phyloP scores from a whole-genome alignment of 768 basidiomycete species.

The Pleurotus eryngii region DNA sequence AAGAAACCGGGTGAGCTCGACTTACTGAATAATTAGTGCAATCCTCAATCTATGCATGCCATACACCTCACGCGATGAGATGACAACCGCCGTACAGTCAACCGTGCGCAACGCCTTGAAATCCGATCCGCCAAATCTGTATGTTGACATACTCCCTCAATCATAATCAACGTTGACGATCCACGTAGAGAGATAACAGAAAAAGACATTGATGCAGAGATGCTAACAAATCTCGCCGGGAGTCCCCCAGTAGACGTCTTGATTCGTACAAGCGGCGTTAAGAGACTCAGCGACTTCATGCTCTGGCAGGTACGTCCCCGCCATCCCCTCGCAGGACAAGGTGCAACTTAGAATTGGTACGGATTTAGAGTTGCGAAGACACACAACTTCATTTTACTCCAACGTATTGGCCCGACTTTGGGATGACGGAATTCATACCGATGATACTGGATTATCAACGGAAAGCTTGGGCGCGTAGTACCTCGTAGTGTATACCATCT shows the following conservation, averaged over 20 bases:
- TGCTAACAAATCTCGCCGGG: constrained; percentile 61
- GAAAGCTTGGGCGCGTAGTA: constrained; percentile 50
- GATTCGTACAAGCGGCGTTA: constrained; percentile 88
- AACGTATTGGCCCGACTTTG: constrained; percentile 92
- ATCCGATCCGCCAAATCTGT: constrained; percentile 1
- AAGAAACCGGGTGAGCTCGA: neutral
- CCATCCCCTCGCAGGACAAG: neutral
- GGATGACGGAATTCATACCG: constrained; percentile 80
- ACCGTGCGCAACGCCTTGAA: constrained; percentile 41
- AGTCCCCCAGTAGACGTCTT: constrained; percentile 87
- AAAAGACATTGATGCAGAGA: constrained; percentile 58
- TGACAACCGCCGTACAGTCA: constrained; percentile 70
- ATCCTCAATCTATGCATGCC: constrained; percentile 92
- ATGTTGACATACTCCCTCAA: neutral
- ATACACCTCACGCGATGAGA: constrained; percentile 90
- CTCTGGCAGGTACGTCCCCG: constrained; percentile 83
- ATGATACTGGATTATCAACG: constrained; percentile 87
- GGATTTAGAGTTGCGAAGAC: constrained; percentile 65
- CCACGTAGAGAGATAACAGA: constrained; percentile 49
- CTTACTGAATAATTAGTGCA: constrained; percentile 44
- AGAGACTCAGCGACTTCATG: constrained; percentile 83
- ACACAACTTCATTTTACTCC: constrained; percentile 86
- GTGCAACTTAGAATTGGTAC: neutral
- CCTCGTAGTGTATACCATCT: neutral
- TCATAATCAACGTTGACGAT: neutral